Evolutionary conservation across 1,284 basidiomycete genomes (phyloP), one percentile per base, ranked within the genome.

Genomic region (Boletus semigastroideus): DNA sequence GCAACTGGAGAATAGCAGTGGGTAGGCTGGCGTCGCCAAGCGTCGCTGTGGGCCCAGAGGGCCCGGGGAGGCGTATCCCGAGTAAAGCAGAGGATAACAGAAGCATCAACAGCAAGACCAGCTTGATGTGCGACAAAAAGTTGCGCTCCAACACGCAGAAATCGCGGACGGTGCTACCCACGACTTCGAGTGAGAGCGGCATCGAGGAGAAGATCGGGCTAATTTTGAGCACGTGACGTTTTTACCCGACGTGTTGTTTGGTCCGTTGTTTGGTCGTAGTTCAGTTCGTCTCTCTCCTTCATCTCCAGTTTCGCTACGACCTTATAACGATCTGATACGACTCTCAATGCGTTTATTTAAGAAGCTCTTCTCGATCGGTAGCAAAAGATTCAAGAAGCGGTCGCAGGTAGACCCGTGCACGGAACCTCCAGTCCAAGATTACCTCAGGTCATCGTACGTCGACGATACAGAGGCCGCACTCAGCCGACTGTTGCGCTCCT

Each of bases 91-190:
- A 86, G 25, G 82, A 79, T 4, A 82, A 80, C 10, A 87, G 68
- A 3, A 89, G 70, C 8, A 77, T 78, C 13, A 89, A 71, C n/a
- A 88, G 70, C 14, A 86, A 70, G 11, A 79, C 82, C 27, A 89
- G 75, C 60, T 81, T 84, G 50, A 86, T 55, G 62, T 89, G 82
- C 0, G 85, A 78, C 22, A 89, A 73, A 43, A 86, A 70, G 59
- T 89, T 89, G 47, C 86, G 76, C 66, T 89, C 86, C 11, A 89
- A 76, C 86, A 89, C 87, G 64, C 80, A 83, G 55, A 79, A 87
- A 63, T 89, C 86, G 59, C 87, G 75, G 13, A 83, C 83, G 14
- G 74, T 75, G 59, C 78, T 79, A 47, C 74, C 74, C 20, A 63
- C 60, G 46, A 75, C 71, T 39, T 72, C 62, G 6, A 72, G 55